Base-by-base conservation (phyloP, 1,139 yeast genomes). In the Pichiaceae sp. region DNA sequence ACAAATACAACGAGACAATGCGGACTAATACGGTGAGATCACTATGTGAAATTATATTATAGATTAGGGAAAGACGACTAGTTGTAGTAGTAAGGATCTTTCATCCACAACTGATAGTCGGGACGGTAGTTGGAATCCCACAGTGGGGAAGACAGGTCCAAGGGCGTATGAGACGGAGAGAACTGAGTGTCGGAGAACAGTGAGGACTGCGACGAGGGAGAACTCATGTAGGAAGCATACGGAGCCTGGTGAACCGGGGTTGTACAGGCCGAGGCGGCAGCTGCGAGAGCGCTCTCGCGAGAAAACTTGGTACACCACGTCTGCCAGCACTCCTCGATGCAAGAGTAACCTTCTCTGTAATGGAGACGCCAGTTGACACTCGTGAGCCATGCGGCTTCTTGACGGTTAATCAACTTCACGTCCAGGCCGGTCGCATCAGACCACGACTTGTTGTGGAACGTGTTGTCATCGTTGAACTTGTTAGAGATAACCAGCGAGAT, bases 371-470 rank as follows among this genome's bases (percentile, higher is more conserved):
- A 73, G 40, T 46, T 44, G 23, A 55, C 47, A 16, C 62, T 60
- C 25, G 63, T 54, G 37, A 91, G 69, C 96, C 97, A 91, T 35
- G 64, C 67, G 41, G 72, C 72, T 63, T 91, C 98, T 45, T 75
- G 65, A 18, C 59, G 54, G 51, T 89, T 86, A 43, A 91, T 67
- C 29, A 69, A 63, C 3, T 52, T 52, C 38, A 85, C 68, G 14
- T 74, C 63, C 45, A 91, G 70, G 19, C 95, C 95, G 12, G 96
- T 84, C 17, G 96, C 97, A 39, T 87, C 91, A 33, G 87, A 73
- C 98, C 98, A 91, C 8, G 96, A 86, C 54, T 78, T 78, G 63
- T 89, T 91, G 43, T 95, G 87, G 54, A 91, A 91, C 19, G 97
- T 91, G 62, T 89, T 87, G 63, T 91, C 98, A 59, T 91, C 97